Conservation (phyloP, 1,284 basidiomycete genomes). For the Pisolithus thermaeus region DNA sequence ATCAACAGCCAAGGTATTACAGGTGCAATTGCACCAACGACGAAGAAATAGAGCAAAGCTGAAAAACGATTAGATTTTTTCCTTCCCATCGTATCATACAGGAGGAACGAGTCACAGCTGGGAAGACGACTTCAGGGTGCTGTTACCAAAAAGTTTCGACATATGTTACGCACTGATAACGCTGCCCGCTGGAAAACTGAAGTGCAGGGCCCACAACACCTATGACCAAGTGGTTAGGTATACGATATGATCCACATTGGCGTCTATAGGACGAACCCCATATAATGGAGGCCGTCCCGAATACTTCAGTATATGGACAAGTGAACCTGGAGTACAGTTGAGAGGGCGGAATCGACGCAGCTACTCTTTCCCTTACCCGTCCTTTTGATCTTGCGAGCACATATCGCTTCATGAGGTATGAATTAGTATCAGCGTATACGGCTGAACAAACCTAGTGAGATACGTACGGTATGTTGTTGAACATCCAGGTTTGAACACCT, state of each 20-base stretch:
- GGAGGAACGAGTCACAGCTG: constrained; percentile 11
- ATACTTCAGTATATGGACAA: constrained; percentile 34
- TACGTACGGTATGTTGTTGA: constrained; percentile 23
- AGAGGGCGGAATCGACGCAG: neutral
- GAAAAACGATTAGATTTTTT: neutral
- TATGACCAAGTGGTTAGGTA: constrained; percentile 3
- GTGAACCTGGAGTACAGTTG: constrained; percentile 25
- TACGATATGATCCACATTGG: neutral
- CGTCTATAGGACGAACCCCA: constrained; percentile 28
- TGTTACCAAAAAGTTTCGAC: neutral
- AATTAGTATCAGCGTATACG: neutral
- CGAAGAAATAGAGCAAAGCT: constrained; percentile 50
- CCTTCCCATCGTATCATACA: neutral
- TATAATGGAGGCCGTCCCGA: constrained; percentile 36
- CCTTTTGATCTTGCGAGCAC: constrained; percentile 15
- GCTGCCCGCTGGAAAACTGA: constrained; percentile 23
- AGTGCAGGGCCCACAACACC: constrained; percentile 39
- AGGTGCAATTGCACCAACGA: constrained; percentile 47
- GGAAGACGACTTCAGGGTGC: neutral
- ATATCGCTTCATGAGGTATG: constrained; percentile 20
- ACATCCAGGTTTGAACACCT: constrained; percentile 39
- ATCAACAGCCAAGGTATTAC: constrained; percentile 34
- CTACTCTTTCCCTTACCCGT: constrained; percentile 13
- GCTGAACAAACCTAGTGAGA: neutral
- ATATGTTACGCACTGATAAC: constrained; percentile 24